Evolutionary conservation across 768 basidiomycete genomes (phyloP).

Genomic region (Termitomyces sp.): DNA sequence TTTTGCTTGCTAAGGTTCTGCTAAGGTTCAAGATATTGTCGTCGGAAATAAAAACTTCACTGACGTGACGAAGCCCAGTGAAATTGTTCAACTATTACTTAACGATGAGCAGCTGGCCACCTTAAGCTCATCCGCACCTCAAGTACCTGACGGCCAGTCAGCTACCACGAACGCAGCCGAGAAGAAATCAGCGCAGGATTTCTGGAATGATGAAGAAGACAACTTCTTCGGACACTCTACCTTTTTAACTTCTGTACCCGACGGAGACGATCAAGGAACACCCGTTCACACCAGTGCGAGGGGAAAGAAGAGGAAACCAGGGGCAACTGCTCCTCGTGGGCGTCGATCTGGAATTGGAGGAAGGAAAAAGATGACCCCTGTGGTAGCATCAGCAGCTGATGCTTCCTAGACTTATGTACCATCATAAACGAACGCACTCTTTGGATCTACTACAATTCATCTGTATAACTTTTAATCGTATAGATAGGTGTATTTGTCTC

Average conservation of each 20-base stretch:
- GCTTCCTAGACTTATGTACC: background rate
- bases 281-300: conserved; percentile 23
- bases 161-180: conserved; percentile 25
- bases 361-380: conserved; percentile 26
- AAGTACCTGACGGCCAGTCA: conserved; percentile 25
- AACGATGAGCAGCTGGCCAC: conserved; percentile 90
- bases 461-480: background rate
- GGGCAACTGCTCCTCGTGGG: conserved; percentile 29
- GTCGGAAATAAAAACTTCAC: conserved; percentile 96
- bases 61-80: conserved; percentile 90
- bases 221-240: conserved; percentile 72
- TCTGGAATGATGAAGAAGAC: conserved; percentile 86
- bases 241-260: conserved; percentile 17
- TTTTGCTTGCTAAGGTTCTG: conserved; percentile 2
- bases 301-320: conserved; percentile 37
- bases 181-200: conserved; percentile 45
- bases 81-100: conserved; percentile 91
- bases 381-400: background rate
- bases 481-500: background rate
- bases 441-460: background rate
- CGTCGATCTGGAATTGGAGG: conserved; percentile 27
- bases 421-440: conserved; percentile 2
- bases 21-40: conserved; percentile 97
- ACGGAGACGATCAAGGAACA: conserved; percentile 30
- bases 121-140: conserved; percentile 40